Conservation (phyloP, 805 yeast species). For the Candida nitratophila region DNA sequence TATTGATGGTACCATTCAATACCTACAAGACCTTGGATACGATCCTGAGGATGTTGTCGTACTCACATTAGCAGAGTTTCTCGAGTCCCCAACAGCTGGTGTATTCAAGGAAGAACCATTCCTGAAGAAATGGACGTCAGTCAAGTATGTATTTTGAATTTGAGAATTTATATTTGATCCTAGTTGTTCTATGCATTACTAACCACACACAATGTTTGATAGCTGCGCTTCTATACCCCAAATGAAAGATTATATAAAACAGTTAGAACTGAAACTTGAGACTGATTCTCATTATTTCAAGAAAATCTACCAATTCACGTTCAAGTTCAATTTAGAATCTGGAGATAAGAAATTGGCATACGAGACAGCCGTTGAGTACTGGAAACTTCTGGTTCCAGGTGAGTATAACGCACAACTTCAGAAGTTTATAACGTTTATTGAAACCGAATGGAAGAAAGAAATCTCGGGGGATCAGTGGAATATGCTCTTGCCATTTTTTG, state of each 20-base stretch:
- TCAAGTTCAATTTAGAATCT: conserved; percentile 54
- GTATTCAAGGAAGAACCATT: conserved; percentile 45
- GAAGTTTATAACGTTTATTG: conserved; percentile 55
- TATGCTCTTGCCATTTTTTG: conserved; percentile 66
- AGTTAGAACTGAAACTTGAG: conserved; percentile 26
- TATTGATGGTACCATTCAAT: conserved; percentile 69
- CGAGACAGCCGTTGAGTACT: conserved; percentile 66
- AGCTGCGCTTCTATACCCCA: conserved; percentile 26
- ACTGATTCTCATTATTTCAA: conserved; percentile 38
- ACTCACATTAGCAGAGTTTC: conserved; percentile 60
- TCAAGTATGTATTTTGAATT: conserved; percentile 5
- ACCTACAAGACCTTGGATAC: conserved; percentile 58
- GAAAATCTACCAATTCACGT: conserved; percentile 64
- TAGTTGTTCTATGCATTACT: too few species aligned
- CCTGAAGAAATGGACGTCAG: conserved; percentile 49
- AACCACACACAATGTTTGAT: too few species aligned
- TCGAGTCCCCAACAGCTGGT: conserved; percentile 64
- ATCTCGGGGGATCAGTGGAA: conserved; percentile 78
- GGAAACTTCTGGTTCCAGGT: conserved; percentile 56
- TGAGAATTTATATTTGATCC: too few species aligned
- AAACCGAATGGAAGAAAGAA: conserved; percentile 32
- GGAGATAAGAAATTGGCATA: conserved; percentile 48
- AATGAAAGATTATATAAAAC: conserved; percentile 38
- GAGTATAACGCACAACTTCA: conserved; percentile 25
- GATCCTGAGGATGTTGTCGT: conserved; percentile 71